These are phyloP conservation scores for Heracleum sosnowskyi DNA, from an alignment of 129 eudicot genomes.

Conservation along the genomic window DNA sequence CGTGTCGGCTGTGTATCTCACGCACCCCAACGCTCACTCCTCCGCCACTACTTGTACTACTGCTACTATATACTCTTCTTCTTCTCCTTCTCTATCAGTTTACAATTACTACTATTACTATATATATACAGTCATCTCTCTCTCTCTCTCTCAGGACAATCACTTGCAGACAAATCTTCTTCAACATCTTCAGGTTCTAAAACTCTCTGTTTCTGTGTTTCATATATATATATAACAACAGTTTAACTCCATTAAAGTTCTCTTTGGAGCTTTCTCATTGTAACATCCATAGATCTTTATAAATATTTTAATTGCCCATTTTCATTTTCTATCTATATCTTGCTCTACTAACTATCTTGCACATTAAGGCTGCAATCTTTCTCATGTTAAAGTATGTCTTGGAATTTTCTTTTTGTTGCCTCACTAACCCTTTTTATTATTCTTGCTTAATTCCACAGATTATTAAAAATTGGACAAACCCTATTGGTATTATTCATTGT, in stretches of 20 bases:
- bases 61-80: background rate
- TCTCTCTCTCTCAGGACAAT: background rate
- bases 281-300: constrained; percentile 18
- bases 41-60: background rate
- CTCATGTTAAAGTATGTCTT: constrained; percentile 3
- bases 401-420: background rate
- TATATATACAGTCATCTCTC: background rate
- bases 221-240: background rate
- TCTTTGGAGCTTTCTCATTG: constrained; percentile 34
- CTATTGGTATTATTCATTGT: background rate
- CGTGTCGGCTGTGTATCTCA: background rate
- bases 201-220: too few species aligned
- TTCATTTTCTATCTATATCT: background rate
- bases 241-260: constrained; percentile 1
- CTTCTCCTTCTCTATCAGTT: background rate
- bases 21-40: background rate
- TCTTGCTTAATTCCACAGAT: background rate
- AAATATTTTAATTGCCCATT: background rate
- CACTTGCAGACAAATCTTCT: constrained; percentile 22
- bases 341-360: background rate
- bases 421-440: background rate
- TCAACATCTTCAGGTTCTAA: background rate
- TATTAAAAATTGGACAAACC: background rate
- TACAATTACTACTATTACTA: background rate
- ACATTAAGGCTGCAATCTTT: background rate